Evolutionary conservation across 2,329 filamentous ascomycete genomes (phyloP).

Genomic region (Celoporthe dispersa): DNA sequence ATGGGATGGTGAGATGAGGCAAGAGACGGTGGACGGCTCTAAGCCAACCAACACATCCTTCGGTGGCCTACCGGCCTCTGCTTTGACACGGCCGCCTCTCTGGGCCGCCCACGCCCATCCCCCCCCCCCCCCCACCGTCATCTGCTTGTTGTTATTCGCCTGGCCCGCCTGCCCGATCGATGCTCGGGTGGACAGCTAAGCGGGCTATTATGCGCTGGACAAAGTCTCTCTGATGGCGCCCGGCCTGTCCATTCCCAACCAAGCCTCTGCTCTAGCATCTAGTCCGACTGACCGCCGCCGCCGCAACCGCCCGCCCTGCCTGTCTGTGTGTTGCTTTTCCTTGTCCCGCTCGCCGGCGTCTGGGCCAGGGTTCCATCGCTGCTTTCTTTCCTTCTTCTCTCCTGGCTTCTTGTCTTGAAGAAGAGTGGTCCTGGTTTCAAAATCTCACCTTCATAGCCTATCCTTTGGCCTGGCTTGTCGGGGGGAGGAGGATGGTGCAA

Average conservation of each 20-base stretch:
- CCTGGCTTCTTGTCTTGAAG: background rate
- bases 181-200: background rate
- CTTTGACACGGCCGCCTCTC: conserved; percentile 2
- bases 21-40: conserved; percentile 1
- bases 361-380: background rate
- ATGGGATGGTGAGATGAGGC: conserved; percentile 2
- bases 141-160: background rate
- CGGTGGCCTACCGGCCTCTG: conserved; percentile 6
- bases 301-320: background rate
- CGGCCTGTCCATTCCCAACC: background rate
- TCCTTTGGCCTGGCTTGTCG: background rate
- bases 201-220: background rate
- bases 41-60: conserved; percentile 14
- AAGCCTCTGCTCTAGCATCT: background rate
- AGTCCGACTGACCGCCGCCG: background rate
- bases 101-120: background rate
- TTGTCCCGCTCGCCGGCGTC: background rate
- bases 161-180: too few relatives aligned
- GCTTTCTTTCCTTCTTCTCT: too few relatives aligned
- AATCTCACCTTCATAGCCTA: background rate
- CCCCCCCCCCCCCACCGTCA: too few relatives aligned
- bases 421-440: background rate
- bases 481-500: background rate
- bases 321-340: background rate
- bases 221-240: background rate